These are phyloP conservation scores for Pleurotus djamor DNA, from an alignment of 768 basidiomycete species.

Conservation along the genomic window DNA sequence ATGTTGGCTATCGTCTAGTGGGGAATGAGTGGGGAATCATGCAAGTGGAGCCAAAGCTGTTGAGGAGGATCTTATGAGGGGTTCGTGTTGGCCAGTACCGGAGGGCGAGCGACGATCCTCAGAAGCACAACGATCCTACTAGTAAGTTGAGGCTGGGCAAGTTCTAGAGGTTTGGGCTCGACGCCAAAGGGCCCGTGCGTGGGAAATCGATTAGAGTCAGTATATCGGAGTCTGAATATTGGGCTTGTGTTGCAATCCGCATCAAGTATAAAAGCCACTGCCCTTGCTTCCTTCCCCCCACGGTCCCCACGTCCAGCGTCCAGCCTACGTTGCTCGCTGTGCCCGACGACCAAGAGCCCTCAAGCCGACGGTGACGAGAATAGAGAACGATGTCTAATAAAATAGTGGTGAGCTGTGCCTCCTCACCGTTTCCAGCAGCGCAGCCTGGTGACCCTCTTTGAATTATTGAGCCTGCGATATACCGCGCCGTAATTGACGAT, in stretches of 20 bases:
- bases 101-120: neutral
- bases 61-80: too few relatives aligned
- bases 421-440: constrained; percentile 42
- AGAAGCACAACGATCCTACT: neutral
- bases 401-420: constrained; percentile 91
- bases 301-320: constrained; percentile 32
- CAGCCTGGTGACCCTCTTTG: constrained; percentile 46
- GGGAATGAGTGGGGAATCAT: too few relatives aligned
- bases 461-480: constrained; percentile 77
- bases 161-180: neutral
- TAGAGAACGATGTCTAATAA: constrained; percentile 84
- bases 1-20: too few relatives aligned
- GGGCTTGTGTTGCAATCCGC: constrained; percentile 34
- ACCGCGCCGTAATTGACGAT: constrained; percentile 96
- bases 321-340: constrained; percentile 10
- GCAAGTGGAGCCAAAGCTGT: too few relatives aligned
- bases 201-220: constrained; percentile 18
- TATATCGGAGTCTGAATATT: constrained; percentile 43
- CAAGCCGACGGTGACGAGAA: neutral
- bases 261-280: constrained; percentile 51
- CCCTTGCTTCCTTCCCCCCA: constrained; percentile 38
- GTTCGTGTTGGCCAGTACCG: too few relatives aligned
- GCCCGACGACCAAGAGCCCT: constrained; percentile 17
- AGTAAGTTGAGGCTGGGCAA: neutral
- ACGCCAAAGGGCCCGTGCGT: constrained; percentile 38